phyloP scores from a whole-genome alignment of 768 basidiomycete species.

The Suillus alpinus region DNA sequence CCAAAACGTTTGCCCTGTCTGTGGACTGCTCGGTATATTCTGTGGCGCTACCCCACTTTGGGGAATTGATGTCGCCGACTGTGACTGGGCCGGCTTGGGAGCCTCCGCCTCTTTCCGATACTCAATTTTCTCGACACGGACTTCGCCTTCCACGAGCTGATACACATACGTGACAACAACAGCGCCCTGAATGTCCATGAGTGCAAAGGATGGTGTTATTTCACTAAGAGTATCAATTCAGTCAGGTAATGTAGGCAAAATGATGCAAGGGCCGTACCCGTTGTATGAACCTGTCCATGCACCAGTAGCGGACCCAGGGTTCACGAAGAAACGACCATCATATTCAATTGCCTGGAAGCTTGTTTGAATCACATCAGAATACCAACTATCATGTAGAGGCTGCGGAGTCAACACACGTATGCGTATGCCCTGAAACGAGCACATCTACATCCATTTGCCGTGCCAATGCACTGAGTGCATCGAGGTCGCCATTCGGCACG shows the following conservation, averaged over 20 bases:
- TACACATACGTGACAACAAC: conserved; percentile 98
- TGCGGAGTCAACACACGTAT: conserved; percentile 51
- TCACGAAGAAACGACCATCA: conserved; percentile 90
- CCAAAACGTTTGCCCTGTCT: conserved; percentile 3
- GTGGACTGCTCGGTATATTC: conserved; percentile 40
- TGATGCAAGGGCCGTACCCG: conserved; percentile 3
- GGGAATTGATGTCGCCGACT: conserved; percentile 29
- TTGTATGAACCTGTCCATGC: conserved; percentile 73
- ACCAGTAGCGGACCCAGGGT: conserved; percentile 93
- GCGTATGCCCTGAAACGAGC: conserved; percentile 89
- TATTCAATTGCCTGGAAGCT: conserved; percentile 95
- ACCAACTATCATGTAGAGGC: neutral
- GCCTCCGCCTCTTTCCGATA: conserved; percentile 63
- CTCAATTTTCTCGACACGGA: conserved; percentile 89
- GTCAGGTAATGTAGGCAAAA: neutral
- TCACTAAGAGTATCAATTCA: conserved; percentile 46
- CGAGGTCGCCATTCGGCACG: conserved; percentile 88
- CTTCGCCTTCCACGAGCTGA: conserved; percentile 90
- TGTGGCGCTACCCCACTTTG: conserved; percentile 48
- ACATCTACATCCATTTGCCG: conserved; percentile 99
- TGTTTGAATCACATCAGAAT: neutral
- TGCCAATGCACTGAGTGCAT: conserved; percentile 84
- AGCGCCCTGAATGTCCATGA: conserved; percentile 97
- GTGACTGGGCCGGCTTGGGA: conserved; percentile 33
- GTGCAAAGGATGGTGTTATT: conserved; percentile 88